Base-by-base conservation (phyloP, 2,329 filamentous ascomycete genomes). In the Fusarium sp. region DNA sequence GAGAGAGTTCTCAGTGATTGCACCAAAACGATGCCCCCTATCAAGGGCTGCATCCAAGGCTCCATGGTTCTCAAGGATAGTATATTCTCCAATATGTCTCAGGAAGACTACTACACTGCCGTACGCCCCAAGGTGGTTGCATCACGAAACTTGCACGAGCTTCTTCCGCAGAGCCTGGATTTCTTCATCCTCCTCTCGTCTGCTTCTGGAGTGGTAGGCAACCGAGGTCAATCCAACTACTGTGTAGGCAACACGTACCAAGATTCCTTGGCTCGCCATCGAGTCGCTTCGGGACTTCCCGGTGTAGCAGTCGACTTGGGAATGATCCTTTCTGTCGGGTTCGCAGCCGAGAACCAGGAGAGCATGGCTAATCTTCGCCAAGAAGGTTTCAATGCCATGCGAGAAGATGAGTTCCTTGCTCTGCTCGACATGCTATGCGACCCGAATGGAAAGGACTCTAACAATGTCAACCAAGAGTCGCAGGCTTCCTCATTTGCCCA, bases 181-280 rank as follows among this genome's bases (percentile, higher is more conserved):
- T 88, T 89, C 79, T 89, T 89, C 77, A 79, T 87, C 29, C 82
- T 84, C 31, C 83, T 88, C n/a, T 89, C 87, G 0, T 86, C 86
- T 7, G 83, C 84, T 1, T 84, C 86, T 6, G 83, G 86, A n/a
- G 80, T 85, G 4, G 85, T 88, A 19, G 87, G 86, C 2, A 86
- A 86, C 76, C 81, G 81, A 49, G 85, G 84, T 0, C 87, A 89
- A 67, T 84, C 86, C 10, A 86, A 86, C 7, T 90, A 90, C 74
- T 81, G 83, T 5, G 84, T 85, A 0, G 86, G 82, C 35, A 87
- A 87, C 73, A 66, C 66, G 21, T 62, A 57, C 38, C 66, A 61
- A 14, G 63, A 69, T 42, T 38, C 63, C 12, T 18, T 69, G 7
- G 56, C 61, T 9, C 57, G 57, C 7, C 41, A 61, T n/a, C 39